Conservation (phyloP, 192 early-diverging fungal genomes). For the Backusella luteola region DNA sequence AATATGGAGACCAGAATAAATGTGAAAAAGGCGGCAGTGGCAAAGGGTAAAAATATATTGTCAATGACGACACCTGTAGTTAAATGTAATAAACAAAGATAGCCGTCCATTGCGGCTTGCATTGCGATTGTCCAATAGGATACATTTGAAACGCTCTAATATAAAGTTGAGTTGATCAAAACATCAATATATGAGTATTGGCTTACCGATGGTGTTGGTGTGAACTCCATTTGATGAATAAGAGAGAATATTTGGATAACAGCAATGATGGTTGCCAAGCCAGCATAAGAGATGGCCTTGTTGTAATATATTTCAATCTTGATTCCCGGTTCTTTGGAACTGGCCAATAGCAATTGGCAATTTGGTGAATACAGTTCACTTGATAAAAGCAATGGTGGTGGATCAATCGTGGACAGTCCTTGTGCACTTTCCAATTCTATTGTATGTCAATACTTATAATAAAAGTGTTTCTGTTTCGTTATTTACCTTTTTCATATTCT, state of each 20-base stretch:
- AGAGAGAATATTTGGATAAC: constrained; percentile 43
- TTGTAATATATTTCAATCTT: constrained; percentile 51
- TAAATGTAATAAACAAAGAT: constrained; percentile 60
- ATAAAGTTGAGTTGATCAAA: neutral
- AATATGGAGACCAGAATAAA: constrained; percentile 69
- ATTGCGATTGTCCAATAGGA: constrained; percentile 64
- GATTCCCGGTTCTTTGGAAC: constrained; percentile 39
- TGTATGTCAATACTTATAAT: too few relatives aligned
- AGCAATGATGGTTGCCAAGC: constrained; percentile 40
- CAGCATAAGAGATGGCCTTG: constrained; percentile 51
- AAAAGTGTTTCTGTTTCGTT: too few relatives aligned
- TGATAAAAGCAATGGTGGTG: constrained; percentile 39
- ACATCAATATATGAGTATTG: neutral
- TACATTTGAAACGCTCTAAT: constrained; percentile 58
- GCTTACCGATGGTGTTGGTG: constrained; percentile 64
- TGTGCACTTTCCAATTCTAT: constrained; percentile 51
- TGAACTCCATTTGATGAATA: constrained; percentile 63
- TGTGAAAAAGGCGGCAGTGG: constrained; percentile 57
- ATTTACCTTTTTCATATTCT: constrained; percentile 48
- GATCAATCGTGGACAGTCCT: constrained; percentile 43
- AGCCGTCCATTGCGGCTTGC: constrained; percentile 64
- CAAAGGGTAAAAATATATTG: constrained; percentile 57
- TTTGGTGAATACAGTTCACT: constrained; percentile 49
- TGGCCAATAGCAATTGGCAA: constrained; percentile 37
- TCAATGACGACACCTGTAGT: constrained; percentile 55